Evolutionary conservation across 352 stramenopile species (phyloP), one percentile per base, ranked within the genome.

Genomic region (Blastocystis sp.): DNA sequence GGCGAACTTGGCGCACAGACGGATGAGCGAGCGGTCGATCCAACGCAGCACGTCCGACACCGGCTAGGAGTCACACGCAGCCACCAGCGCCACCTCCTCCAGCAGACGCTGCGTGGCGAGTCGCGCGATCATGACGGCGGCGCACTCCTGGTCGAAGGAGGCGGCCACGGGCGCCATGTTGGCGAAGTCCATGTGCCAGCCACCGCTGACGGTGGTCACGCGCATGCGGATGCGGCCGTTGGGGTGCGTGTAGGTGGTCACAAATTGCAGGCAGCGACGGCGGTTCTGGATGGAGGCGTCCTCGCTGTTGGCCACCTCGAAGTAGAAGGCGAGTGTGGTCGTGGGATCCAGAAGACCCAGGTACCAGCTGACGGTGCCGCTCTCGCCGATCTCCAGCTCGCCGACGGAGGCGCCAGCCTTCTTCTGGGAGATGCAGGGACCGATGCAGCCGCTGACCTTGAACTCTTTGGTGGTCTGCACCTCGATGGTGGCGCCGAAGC

Each of bases 311-410:
- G 92, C 93, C 79, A 99, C 92, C 87, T 99, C 97, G 90, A 99
- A 99, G 90, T 99, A 99, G 75, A 99, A 90, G 71, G 96, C 96
- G 56, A 99, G 88, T 0, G 96, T 98, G n/a, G 95, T 98, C 64
- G 94, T 92, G 27, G 95, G 95, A 87, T 98, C 96, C 61, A 98
- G 91, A 49, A 95, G 95, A 48, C 96, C 95, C 88, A 99, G 92
- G 85, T 92, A 95, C 97, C 97, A 99, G 57, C 90, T 90, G 87
- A 91, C 94, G 1, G 93, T 97, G 73, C 92, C 93, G 34, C 92
- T 91, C 84, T 95, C 89, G 56, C 96, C 96, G 61, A 99, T 96
- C 88, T 97, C 93, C 44, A 96, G 92, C 86, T 99, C 96, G 40
- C 93, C 95, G 27, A 99, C 96, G 88, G 97, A 94, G 0, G 92